phyloP scores from a whole-genome alignment of 2,329 filamentous ascomycete species.

The Cladobotryum mycophilum region DNA sequence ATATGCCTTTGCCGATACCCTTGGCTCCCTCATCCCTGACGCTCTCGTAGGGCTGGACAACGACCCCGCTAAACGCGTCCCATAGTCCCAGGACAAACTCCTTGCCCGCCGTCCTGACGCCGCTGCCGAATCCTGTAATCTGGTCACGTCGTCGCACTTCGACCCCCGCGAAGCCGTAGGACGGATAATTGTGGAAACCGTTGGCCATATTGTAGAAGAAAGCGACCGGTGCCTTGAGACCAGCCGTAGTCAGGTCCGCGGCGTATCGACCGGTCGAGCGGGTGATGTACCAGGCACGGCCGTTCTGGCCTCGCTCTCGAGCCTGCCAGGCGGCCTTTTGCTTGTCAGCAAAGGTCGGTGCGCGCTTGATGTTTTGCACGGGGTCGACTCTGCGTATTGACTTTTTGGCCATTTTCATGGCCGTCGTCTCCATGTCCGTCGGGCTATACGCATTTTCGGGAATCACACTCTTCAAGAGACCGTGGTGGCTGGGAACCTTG shows the following conservation, averaged over 20 bases:
- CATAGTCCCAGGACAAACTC: conserved; percentile 59
- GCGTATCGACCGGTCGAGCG: conserved; percentile 48
- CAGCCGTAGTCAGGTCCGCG: conserved; percentile 53
- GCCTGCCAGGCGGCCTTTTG: conserved; percentile 20
- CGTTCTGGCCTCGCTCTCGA: conserved; percentile 22
- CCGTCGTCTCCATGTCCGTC: conserved; percentile 23
- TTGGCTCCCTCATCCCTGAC: conserved; percentile 55
- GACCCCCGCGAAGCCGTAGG: conserved; percentile 52
- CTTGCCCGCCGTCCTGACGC: conserved; percentile 57
- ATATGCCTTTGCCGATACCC: conserved; percentile 56
- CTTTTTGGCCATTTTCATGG: conserved; percentile 26
- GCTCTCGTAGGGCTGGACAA: conserved; percentile 58
- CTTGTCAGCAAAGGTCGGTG: conserved; percentile 17
- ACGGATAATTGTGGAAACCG: conserved; percentile 68
- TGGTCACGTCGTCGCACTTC: conserved; percentile 58
- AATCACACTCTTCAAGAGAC: conserved; percentile 2
- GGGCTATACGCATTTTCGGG: conserved; percentile 14
- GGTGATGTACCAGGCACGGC: conserved; percentile 20
- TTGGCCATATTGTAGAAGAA: conserved; percentile 62
- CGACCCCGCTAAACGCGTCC: conserved; percentile 61
- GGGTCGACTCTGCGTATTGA: conserved; percentile 43
- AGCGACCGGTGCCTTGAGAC: conserved; percentile 60
- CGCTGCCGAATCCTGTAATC: conserved; percentile 58
- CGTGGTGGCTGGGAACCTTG: background rate
- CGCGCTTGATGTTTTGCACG: conserved; percentile 8